Conservation (phyloP, 2,329 filamentous ascomycete genomes). For the Colletotrichum lupini region DNA sequence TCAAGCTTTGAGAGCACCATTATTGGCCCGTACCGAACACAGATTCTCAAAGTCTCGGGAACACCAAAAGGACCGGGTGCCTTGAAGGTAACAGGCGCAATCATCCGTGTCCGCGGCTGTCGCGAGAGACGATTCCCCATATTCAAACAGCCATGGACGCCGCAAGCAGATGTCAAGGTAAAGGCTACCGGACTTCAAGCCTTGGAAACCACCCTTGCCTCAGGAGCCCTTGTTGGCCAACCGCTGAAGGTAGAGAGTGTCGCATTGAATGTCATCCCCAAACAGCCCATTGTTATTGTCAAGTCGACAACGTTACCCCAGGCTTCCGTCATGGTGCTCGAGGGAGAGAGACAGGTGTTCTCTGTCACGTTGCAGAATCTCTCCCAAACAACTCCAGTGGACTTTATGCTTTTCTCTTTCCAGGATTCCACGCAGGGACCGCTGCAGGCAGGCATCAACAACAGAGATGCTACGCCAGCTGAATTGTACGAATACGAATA, state of each 20-base stretch:
- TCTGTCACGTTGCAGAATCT: constrained; percentile 84
- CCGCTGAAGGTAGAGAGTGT: constrained; percentile 63
- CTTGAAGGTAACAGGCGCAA: constrained; percentile 80
- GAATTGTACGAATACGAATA: constrained; percentile 90
- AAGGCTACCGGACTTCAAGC: constrained; percentile 78
- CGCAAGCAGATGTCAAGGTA: constrained; percentile 75
- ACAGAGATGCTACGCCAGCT: constrained; percentile 79
- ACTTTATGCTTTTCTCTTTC: constrained; percentile 89
- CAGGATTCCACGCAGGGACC: constrained; percentile 87
- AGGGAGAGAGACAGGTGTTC: constrained; percentile 85
- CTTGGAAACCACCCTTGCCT: constrained; percentile 58
- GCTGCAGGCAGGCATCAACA: constrained; percentile 78
- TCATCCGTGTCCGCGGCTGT: constrained; percentile 84
- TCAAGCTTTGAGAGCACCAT: constrained; percentile 72
- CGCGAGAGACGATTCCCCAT: constrained; percentile 86
- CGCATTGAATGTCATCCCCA: constrained; percentile 78
- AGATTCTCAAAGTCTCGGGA: constrained; percentile 79
- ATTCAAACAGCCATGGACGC: constrained; percentile 80
- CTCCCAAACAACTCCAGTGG: constrained; percentile 76
- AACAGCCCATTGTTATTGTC: constrained; percentile 81
- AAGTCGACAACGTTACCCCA: constrained; percentile 83
- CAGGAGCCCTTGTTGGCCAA: constrained; percentile 50
- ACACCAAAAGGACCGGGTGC: constrained; percentile 74
- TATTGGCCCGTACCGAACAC: constrained; percentile 85
- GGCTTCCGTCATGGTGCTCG: constrained; percentile 89